A percentile compares a stretch with the other conserved stretches of the same genome.
Evolutionary conservation across 2,329 filamentous ascomycete genomes (phyloP).

Genomic region (Scedosporium aurantiacum): DNA sequence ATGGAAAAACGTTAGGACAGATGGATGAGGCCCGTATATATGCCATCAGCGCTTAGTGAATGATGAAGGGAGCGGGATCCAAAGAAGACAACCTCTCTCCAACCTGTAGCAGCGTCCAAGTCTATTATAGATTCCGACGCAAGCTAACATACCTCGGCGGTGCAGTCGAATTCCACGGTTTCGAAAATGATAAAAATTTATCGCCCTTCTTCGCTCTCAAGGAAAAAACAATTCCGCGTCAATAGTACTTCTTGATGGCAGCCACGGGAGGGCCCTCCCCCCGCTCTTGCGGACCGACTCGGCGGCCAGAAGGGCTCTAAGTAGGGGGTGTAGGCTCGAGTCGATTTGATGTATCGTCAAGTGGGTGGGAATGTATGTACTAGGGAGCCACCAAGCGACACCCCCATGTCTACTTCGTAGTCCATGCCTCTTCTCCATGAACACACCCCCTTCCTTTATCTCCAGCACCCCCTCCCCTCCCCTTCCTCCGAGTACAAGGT

Average conservation of each 20-base stretch:
- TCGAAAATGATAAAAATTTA: background rate
- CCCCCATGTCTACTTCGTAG: background rate
- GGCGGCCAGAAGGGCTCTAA: background rate
- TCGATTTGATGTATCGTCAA: background rate
- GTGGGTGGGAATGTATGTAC: background rate
- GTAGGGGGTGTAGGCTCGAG: background rate
- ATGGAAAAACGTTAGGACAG: background rate
- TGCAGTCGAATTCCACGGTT: too few relatives aligned
- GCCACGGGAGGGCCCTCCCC: background rate
- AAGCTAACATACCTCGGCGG: too few relatives aligned
- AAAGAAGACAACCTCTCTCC: background rate
- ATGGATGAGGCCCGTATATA: background rate
- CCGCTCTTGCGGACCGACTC: background rate
- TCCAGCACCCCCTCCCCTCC: too few relatives aligned
- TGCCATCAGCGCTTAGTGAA: background rate
- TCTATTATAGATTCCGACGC: too few relatives aligned
- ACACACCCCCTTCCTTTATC: background rate
- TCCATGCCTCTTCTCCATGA: background rate
- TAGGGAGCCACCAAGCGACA: background rate
- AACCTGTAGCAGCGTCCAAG: too few relatives aligned
- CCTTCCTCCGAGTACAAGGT: too few relatives aligned
- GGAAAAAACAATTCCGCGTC: background rate
- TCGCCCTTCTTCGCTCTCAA: background rate
- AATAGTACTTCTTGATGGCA: background rate
- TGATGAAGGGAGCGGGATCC: background rate